phyloP scores from a whole-genome alignment of 106 monocot species.

The Phalaenopsis equestris region DNA sequence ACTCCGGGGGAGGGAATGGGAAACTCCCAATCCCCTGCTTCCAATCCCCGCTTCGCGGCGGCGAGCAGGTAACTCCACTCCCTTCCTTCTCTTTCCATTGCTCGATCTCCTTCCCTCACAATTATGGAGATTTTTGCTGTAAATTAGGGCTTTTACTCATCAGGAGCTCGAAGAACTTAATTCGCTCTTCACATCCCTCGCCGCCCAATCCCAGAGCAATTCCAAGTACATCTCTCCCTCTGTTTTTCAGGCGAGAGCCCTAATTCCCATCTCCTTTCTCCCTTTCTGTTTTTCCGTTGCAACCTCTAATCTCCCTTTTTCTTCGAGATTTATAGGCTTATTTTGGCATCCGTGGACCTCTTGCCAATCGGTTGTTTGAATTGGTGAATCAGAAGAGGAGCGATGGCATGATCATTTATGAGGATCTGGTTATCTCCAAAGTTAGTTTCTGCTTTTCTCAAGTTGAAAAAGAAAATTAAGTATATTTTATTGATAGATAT shows the following conservation, averaged over 20 bases:
- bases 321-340: slow-evolving; percentile 27
- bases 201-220: slow-evolving; percentile 56
- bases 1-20: slow-evolving; percentile 38
- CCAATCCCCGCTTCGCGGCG: slow-evolving; percentile 32
- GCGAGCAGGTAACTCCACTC: slow-evolving; percentile 40
- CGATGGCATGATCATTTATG: slow-evolving; percentile 58
- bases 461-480: not conserved
- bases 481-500: not conserved
- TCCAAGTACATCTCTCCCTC: slow-evolving; percentile 44
- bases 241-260: slow-evolving; percentile 58
- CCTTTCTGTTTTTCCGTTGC: not conserved
- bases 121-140: not conserved
- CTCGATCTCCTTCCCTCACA: not conserved
- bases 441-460: slow-evolving; percentile 19
- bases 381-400: slow-evolving; percentile 44
- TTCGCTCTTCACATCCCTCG: slow-evolving; percentile 62
- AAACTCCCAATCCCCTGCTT: slow-evolving; percentile 53
- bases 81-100: not conserved
- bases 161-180: slow-evolving; percentile 66
- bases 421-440: slow-evolving; percentile 85
- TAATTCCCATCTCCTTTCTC: not conserved
- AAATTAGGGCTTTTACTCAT: slow-evolving; percentile 56
- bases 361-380: slow-evolving; percentile 56
- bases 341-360: slow-evolving; percentile 46
- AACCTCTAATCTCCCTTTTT: not conserved